Percentiles rank a stretch among this genome's conserved stretches.
Conservation (phyloP, 805 yeast species). For the Tetrapisispora phaffii region DNA sequence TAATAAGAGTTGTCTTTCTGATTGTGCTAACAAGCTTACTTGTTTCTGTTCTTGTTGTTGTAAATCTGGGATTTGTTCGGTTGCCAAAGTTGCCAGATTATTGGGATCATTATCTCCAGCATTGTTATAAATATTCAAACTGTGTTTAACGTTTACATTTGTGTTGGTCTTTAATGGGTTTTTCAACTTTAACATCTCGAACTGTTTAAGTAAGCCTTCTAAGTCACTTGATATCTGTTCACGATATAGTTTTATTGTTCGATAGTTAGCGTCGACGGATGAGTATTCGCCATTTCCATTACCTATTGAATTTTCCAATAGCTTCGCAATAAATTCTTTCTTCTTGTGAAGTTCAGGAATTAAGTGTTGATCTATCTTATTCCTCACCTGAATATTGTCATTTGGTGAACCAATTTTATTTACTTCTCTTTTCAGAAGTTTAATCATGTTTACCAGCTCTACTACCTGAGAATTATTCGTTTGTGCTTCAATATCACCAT, state of each 20-base stretch:
- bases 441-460: constrained; percentile 6
- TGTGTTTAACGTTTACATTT: not conserved
- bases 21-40: constrained; percentile 25
- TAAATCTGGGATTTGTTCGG: not conserved
- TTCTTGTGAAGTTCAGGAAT: constrained; percentile 9
- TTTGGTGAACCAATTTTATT: constrained; percentile 14
- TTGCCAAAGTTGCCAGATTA: not conserved
- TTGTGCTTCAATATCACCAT: not conserved
- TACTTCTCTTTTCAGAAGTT: constrained; percentile 7
- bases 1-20: constrained; percentile 30
- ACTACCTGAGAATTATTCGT: not conserved
- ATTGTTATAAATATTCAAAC: not conserved
- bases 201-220: constrained; percentile 41
- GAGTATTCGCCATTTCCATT: constrained; percentile 5
- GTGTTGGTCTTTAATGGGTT: not conserved
- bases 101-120: not conserved
- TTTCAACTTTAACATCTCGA: constrained; percentile 17
- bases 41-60: constrained; percentile 21
- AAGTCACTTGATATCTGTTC: constrained; percentile 41
- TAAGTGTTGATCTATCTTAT: constrained; percentile 14
- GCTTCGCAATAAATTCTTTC: constrained; percentile 12
- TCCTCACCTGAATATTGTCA: constrained; percentile 34
- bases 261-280: constrained; percentile 4
- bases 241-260: constrained; percentile 34
- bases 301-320: constrained; percentile 2